These are phyloP conservation scores for Saksenaea vasiformis DNA, from an alignment of 371 early-diverging fungal species.

Conservation along the genomic window DNA sequence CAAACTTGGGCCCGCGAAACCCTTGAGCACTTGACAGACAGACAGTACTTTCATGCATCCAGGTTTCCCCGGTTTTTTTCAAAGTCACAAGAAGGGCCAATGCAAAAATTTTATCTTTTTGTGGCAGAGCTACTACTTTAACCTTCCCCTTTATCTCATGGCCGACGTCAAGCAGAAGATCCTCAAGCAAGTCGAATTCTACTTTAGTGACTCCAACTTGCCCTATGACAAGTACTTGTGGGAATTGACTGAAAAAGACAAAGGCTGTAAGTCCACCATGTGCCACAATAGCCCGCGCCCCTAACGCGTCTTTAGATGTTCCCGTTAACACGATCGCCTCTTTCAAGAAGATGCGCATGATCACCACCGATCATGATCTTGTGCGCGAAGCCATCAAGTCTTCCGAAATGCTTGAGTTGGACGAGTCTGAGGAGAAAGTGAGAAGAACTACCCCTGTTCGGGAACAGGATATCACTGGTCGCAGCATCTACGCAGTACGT, in stretches of 20 bases:
- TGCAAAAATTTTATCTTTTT: not conserved
- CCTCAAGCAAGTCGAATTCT: constrained; percentile 76
- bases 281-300: not conserved
- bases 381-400: constrained; percentile 60
- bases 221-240: constrained; percentile 72
- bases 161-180: constrained; percentile 55
- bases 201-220: constrained; percentile 79
- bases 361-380: constrained; percentile 49
- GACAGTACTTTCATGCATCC: not conserved
- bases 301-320: constrained; percentile 44
- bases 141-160: not conserved
- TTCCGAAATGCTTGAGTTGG: constrained; percentile 59
- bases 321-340: constrained; percentile 56
- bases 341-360: constrained; percentile 73
- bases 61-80: not conserved
- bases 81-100: no score
- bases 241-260: constrained; percentile 51
- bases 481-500: constrained; percentile 65
- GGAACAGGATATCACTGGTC: constrained; percentile 42
- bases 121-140: not conserved
- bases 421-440: constrained; percentile 57
- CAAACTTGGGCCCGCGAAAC: no score
- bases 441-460: constrained; percentile 59
- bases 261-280: constrained; percentile 52
- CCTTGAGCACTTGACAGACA: no score